phyloP scores from a whole-genome alignment of 805 yeast species.

The Wickerhamomyces strasburgensis region DNA sequence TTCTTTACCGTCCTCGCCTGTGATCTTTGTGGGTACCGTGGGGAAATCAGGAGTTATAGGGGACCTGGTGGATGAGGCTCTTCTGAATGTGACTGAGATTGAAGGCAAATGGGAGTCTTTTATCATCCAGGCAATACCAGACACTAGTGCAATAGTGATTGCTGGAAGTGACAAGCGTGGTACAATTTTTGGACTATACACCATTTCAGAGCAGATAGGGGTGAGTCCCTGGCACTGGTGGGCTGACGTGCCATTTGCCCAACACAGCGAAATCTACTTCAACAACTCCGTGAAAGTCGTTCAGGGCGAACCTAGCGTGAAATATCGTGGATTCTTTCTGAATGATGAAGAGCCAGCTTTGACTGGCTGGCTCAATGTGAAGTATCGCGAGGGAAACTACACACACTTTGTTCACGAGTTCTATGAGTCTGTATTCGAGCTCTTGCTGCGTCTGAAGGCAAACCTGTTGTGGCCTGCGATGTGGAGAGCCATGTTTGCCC shows the following conservation, averaged over 20 bases:
- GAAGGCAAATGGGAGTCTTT: conserved; percentile 10
- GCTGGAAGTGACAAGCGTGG: conserved; percentile 14
- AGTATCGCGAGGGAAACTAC: conserved; percentile 7
- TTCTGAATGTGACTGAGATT: conserved; percentile 2
- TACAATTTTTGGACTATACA: conserved; percentile 9
- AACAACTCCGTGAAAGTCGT: conserved; percentile 1
- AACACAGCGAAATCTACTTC: conserved; percentile 2
- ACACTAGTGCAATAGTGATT: conserved; percentile 5
- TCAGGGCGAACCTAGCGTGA: conserved; percentile 7
- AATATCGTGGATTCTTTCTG: conserved; percentile 12
- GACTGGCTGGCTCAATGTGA: conserved; percentile 9
- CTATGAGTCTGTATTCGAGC: conserved; percentile 9
- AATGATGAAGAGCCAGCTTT: conserved; percentile 13
- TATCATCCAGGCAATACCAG: conserved; percentile 3
- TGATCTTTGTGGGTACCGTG: conserved; percentile 11
- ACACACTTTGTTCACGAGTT: conserved; percentile 10
- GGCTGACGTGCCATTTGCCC: conserved; percentile 10
- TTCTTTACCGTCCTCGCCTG: background rate
- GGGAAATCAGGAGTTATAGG: conserved; percentile 8
- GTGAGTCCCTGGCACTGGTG: conserved; percentile 14
- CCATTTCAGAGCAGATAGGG: conserved; percentile 11
- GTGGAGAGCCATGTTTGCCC: conserved; percentile 13
- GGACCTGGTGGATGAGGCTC: background rate
- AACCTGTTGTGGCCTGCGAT: conserved; percentile 12
- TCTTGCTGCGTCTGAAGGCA: conserved; percentile 10